Base-by-base conservation (phyloP, 192 early-diverging fungal species). In the Lunasporangiospora selenospora region DNA sequence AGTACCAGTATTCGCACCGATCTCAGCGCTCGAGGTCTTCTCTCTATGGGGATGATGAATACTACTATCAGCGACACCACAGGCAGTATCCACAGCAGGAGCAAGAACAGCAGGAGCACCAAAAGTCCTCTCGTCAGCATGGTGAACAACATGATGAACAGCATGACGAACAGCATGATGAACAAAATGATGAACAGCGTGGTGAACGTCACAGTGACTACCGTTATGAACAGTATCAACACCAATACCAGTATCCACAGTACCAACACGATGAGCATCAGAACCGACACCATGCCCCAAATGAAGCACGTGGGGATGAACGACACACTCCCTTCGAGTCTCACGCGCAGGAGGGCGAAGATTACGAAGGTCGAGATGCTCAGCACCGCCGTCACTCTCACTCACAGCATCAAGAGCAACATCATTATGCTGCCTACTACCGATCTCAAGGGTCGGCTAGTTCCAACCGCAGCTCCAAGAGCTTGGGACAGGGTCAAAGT, bases 1-100 rank as follows among this genome's bases (percentile, higher is more conserved):
- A n/a, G n/a, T 43, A 57, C 29, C 43, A 43, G 31, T 45, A 57
- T 24, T 33, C 54, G 54, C 42, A 57, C 27, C 2, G 41, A 18
- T 45, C 54, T 18, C 54, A 57, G 8, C 26, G 21, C 2, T 21
- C 54, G 26, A n/a, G 54, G 2, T 34, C 40, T 11, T 18, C 12
- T 2, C 18, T 13, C 3, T 57, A 45, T 33, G 3, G 18, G 42
- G 54, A 57, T 7, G 54, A 57, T 2, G 54, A 57, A 33, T 57
- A 45, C n/a, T 43, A 43, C 41, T 21, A n/a, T 43, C n/a, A 43
- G n/a, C 41, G 23, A 27, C 45, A 47, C 26, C 24, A 38, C 24
- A 19, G n/a, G 29, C 45, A 47, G 7, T 26, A 26, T 26, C 24
- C 26, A 12, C 7, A 47, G 23, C 23, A 26, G 16, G 24, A 21